A percentile compares a stretch with the other conserved stretches of the same genome.
These are phyloP conservation scores for Coffea eugenioides DNA, from an alignment of 257 asterid species.

Conservation along the genomic window DNA sequence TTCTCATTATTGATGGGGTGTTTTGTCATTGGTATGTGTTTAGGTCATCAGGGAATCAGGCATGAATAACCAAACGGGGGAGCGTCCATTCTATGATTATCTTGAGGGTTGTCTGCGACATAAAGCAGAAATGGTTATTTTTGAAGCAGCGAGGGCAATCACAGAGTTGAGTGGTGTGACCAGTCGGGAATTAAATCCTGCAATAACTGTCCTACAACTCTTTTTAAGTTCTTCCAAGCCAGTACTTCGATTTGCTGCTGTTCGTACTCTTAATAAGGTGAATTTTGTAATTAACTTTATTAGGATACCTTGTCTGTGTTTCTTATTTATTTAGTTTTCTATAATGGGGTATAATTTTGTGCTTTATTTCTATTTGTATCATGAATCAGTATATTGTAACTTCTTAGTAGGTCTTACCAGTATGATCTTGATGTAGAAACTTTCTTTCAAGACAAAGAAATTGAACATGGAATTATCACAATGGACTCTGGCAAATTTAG, in stretches of 20 bases:
- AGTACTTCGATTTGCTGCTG: slow-evolving; percentile 94
- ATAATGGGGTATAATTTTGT: background rate
- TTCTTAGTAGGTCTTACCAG: background rate
- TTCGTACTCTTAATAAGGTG: slow-evolving; percentile 92
- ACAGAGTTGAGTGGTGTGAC: slow-evolving; percentile 80
- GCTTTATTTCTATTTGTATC: background rate
- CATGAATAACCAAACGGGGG: slow-evolving; percentile 66
- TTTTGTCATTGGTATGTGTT: slow-evolving; percentile 20
- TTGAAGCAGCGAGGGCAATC: slow-evolving; percentile 97
- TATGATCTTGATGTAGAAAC: background rate
- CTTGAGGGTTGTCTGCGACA: slow-evolving; percentile 94
- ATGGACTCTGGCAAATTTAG: background rate
- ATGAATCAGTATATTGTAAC: background rate
- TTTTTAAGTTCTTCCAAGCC: slow-evolving; percentile 93
- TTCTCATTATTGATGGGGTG: slow-evolving; percentile 4
- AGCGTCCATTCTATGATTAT: slow-evolving; percentile 91
- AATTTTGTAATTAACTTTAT: slow-evolving; percentile 13
- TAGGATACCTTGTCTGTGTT: background rate
- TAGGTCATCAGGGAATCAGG: slow-evolving; percentile 89
- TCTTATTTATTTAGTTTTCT: background rate
- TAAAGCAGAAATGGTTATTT: slow-evolving; percentile 94
- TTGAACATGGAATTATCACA: background rate
- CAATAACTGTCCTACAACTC: slow-evolving; percentile 86
- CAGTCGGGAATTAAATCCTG: slow-evolving; percentile 89
- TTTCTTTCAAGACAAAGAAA: background rate